These are phyloP conservation scores for Lachnellula subtilissima DNA, from an alignment of 2,329 filamentous ascomycete genomes.

Conservation along the genomic window DNA sequence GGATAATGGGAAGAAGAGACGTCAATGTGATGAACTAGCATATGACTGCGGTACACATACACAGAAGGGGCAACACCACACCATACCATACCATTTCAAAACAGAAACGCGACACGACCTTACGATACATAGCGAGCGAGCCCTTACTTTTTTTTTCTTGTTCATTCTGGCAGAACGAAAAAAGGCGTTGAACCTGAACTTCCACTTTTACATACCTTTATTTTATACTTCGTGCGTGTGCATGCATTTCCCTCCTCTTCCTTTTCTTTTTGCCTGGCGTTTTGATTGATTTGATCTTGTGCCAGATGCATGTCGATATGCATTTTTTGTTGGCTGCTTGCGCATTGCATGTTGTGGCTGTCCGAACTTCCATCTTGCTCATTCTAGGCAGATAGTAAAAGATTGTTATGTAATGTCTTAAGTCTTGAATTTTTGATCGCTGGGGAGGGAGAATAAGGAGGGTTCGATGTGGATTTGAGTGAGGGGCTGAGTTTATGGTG, in stretches of 20 bases:
- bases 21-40: not conserved
- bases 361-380: not conserved
- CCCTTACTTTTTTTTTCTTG: not conserved
- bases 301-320: not conserved
- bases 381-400: not conserved
- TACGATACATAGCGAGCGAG: not conserved
- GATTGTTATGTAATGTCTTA: not conserved
- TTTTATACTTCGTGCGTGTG: not conserved
- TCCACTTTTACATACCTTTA: not conserved
- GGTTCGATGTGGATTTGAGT: not conserved
- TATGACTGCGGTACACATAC: not conserved
- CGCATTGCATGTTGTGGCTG: not conserved
- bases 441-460: not conserved
- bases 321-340: not conserved
- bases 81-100: not conserved
- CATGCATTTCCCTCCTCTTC: not conserved
- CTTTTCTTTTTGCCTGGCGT: not conserved
- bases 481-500: not conserved
- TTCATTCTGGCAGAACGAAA: not conserved
- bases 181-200: not conserved
- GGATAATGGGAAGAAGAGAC: not conserved
- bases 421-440: not conserved
- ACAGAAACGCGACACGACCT: not conserved
- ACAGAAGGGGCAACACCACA: not conserved
- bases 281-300: not conserved